Base-by-base conservation (phyloP, 495 filamentous ascomycete species). In the Aspergillus campestris region DNA sequence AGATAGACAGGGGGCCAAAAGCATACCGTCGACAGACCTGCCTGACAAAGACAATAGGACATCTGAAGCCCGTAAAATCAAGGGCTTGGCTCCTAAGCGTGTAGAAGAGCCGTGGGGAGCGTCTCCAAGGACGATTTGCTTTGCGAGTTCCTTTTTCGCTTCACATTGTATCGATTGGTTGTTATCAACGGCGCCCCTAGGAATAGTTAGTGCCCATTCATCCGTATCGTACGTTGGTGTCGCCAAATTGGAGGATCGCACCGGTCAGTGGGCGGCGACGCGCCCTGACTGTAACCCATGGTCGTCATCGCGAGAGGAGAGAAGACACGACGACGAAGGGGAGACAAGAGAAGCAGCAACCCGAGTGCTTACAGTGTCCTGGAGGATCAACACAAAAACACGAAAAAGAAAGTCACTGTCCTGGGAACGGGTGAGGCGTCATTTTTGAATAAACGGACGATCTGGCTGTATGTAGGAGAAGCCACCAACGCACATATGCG, bases 381-480 rank as follows among this genome's bases (percentile, higher is more conserved):
- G 31, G 36, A 45, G 15, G n/a, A 15, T 27, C 43, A 31, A 42
- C 30, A 39, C 37, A 53, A 30, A 48, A 45, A 33, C 37, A 13
- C 6, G 37, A 49, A 44, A 52, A 36, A 43, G 41, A 47, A 45
- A 52, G 32, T 45, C 49, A 44, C 44, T 12, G 38, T 31, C 28
- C 38, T 45, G 45, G 33, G 40, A 34, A 44, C 31, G 53, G 53
- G 46, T 54, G 53, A 56, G 50, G 50, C 52, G 42, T 59, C 57
- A 59, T 55, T 56, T 59, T 56, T 47, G 55, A 55, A 52, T 47
- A 50, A 29, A 37, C 40, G 48, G 34, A 30, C 42, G 42, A 38
- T 14, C 28, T 49, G 29, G 18, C 18, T 24, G 18, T 24, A 24
- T 24, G 18, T 24, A 24, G 18, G 18, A 24, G 18, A 24, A 24